Conservation (phyloP, 1,284 basidiomycete species). For the Ganoderma lucidum region DNA sequence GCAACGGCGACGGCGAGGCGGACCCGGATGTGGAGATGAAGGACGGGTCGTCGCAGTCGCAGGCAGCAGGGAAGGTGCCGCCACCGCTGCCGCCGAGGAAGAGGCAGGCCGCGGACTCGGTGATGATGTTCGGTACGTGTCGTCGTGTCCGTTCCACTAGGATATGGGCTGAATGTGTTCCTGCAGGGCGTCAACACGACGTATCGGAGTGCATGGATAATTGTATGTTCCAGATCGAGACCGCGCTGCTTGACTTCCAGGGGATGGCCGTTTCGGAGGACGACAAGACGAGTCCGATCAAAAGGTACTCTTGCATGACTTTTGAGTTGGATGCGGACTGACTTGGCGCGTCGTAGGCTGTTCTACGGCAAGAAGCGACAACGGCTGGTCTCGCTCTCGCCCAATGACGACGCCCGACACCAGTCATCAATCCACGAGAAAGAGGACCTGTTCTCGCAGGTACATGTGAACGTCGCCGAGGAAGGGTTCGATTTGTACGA, state of each 20-base stretch:
- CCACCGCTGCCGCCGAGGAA: conserved; percentile 71
- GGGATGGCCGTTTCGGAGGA: conserved; percentile 61
- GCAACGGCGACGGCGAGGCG: conserved; percentile 29
- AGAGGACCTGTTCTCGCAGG: conserved; percentile 92
- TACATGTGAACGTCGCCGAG: conserved; percentile 93
- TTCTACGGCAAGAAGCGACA: conserved; percentile 87
- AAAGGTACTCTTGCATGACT: conserved; percentile 57
- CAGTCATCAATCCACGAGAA: conserved; percentile 79
- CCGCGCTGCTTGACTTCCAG: conserved; percentile 84
- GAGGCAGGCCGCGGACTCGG: conserved; percentile 67
- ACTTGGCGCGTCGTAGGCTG: conserved; percentile 55
- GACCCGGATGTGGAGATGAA: conserved; percentile 55
- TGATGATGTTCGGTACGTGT: conserved; percentile 86
- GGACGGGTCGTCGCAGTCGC: conserved; percentile 31
- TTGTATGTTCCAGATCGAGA: conserved; percentile 98
- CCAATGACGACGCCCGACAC: conserved; percentile 50
- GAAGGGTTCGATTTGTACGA: conserved; percentile 93
- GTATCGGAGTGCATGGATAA: conserved; percentile 99
- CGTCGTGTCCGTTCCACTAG: too few relatives aligned
- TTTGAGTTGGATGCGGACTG: background rate
- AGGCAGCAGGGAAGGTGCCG: conserved; percentile 46
- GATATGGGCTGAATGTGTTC: background rate
- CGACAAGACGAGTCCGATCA: conserved; percentile 78
- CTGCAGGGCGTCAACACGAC: conserved; percentile 93
- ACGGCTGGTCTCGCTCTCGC: conserved; percentile 71